These are phyloP conservation scores for Citrullus mucosospermus DNA, from an alignment of 306 rosid species.

Conservation along the genomic window DNA sequence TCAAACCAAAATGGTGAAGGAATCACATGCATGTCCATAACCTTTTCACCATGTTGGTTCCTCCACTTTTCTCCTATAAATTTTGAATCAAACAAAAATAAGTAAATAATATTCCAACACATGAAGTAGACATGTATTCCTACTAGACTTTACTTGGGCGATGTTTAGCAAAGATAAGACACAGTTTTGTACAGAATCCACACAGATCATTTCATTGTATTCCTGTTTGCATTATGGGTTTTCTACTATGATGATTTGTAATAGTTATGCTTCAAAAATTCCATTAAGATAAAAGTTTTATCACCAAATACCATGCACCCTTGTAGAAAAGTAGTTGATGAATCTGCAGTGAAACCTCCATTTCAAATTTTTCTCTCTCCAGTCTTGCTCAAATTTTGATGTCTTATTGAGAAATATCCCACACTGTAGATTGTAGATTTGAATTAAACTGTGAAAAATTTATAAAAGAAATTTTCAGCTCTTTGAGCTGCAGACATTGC, in stretches of 20 bases:
- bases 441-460: not conserved
- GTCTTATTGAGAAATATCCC: not conserved
- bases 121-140: not conserved
- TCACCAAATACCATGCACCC: not conserved
- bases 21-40: constrained; percentile 12
- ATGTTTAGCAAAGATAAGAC: not conserved
- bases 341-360: not conserved
- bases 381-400: not conserved
- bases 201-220: not conserved
- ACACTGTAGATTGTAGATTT: not conserved
- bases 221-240: not conserved
- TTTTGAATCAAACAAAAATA: not conserved
- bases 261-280: not conserved
- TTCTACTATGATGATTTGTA: not conserved
- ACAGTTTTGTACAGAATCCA: not conserved
- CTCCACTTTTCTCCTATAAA: not conserved
- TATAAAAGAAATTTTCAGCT: not conserved
- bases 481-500: not conserved
- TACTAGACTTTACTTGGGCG: not conserved
- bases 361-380: not conserved
- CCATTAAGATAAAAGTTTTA: not conserved
- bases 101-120: not conserved
- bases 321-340: not conserved
- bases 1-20: not conserved
- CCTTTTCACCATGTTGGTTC: constrained; percentile 25